Conservation (phyloP, 2,329 filamentous ascomycete species). For the Chalara sp. region DNA sequence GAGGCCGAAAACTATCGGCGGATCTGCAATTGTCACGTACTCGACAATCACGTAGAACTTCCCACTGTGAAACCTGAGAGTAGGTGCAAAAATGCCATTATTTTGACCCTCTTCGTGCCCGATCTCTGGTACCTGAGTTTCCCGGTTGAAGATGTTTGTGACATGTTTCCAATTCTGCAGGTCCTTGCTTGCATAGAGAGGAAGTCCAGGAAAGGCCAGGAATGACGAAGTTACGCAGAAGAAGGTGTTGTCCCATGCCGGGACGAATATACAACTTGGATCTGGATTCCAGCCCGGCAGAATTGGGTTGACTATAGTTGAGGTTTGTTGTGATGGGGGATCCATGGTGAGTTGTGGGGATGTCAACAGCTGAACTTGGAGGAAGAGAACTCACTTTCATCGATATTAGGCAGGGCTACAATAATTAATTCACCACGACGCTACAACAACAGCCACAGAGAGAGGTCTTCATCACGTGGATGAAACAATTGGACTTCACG, state of each 20-base stretch:
- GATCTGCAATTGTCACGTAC: constrained; percentile 33
- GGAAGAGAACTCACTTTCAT: no score
- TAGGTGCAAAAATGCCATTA: constrained; percentile 41
- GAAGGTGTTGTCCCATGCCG: constrained; percentile 38
- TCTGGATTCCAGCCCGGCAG: constrained; percentile 44
- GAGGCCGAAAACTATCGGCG: constrained; percentile 31
- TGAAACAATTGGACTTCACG: no score
- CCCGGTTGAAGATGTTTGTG: constrained; percentile 30
- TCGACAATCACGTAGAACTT: constrained; percentile 41
- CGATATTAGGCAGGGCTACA: no score
- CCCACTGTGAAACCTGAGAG: constrained; percentile 35
- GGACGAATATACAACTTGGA: constrained; percentile 36
- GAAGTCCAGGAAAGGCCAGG: constrained; percentile 44
- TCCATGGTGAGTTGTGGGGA: no score
- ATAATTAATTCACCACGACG: no score
- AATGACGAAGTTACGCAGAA: constrained; percentile 47
- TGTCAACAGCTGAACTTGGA: no score
- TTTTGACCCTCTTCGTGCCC: constrained; percentile 26
- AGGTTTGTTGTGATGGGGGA: no score
- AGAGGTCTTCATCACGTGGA: no score
- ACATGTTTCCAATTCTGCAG: constrained; percentile 42
- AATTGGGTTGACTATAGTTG: no score
- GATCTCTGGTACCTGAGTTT: constrained; percentile 32
- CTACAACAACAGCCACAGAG: no score
- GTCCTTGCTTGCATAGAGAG: constrained; percentile 44